A percentile compares a stretch with the other conserved stretches of the same genome.
These are phyloP conservation scores for Trichoderma pleuroti DNA, from an alignment of 2,329 filamentous ascomycete species.

Conservation along the genomic window DNA sequence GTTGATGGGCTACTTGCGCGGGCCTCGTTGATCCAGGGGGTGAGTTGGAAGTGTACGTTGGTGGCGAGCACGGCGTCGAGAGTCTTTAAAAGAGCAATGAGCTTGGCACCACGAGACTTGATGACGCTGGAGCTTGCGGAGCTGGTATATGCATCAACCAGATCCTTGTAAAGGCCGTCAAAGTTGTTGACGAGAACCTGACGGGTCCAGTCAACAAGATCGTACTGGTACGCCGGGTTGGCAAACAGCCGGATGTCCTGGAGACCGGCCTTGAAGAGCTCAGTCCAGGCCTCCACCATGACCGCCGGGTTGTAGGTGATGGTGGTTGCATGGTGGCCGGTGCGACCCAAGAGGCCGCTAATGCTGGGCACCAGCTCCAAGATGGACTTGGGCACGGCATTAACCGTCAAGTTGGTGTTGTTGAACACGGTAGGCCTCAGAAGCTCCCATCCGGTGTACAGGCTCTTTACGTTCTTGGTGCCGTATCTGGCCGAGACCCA, in stretches of 20 bases:
- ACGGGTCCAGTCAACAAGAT: conserved; percentile 47
- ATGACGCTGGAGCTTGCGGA: conserved; percentile 24
- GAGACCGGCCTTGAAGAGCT: conserved; percentile 36
- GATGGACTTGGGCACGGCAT: conserved; percentile 43
- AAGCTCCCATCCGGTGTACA: conserved; percentile 46
- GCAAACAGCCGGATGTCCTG: conserved; percentile 35
- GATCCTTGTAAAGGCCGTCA: conserved; percentile 34
- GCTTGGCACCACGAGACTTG: conserved; percentile 27
- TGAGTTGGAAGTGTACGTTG: conserved; percentile 41
- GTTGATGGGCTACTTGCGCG: conserved; percentile 28
- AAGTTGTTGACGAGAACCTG: conserved; percentile 48
- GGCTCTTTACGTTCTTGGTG: conserved; percentile 20
- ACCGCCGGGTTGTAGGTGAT: conserved; percentile 40
- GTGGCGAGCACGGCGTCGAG: conserved; percentile 42
- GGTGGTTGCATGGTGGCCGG: conserved; percentile 40
- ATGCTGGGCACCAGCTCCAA: conserved; percentile 44
- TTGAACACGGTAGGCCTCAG: conserved; percentile 46
- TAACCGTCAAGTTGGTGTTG: conserved; percentile 43
- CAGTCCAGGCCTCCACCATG: conserved; percentile 39
- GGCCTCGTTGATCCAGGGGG: conserved; percentile 40
- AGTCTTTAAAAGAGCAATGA: conserved; percentile 34
- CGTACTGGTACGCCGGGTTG: conserved; percentile 42
- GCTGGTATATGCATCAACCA: conserved; percentile 32
- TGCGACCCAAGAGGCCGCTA: conserved; percentile 37
- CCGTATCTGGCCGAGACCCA: conserved; percentile 45